Percentiles rank a stretch among this genome's conserved stretches.
phyloP scores from a whole-genome alignment of 768 basidiomycete genomes.

The Podaxis carcinomalis region DNA sequence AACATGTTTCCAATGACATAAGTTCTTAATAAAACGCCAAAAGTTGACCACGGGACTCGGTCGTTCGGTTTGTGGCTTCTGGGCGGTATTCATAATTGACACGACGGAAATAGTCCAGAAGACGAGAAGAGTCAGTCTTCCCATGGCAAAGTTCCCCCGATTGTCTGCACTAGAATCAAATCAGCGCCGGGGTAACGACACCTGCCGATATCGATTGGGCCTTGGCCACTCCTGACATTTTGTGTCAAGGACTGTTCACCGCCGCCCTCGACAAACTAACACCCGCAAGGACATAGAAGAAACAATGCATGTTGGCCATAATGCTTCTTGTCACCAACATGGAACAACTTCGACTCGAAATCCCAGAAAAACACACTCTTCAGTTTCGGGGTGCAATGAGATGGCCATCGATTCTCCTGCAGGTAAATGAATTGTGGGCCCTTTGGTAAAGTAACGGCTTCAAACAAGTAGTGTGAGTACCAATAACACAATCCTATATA shows the following conservation, averaged over 20 bases:
- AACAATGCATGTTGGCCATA: neutral
- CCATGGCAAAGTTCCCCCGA: neutral
- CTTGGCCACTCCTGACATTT: slow-evolving; percentile 1
- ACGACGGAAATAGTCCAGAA: neutral
- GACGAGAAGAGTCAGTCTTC: neutral
- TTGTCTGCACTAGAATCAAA: neutral
- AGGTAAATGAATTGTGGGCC: neutral
- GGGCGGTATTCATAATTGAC: neutral
- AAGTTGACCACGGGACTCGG: neutral
- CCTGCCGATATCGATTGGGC: neutral
- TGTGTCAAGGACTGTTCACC: neutral
- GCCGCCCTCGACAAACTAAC: neutral
- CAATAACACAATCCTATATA: neutral
- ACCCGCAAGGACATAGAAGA: neutral
- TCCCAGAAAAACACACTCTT: neutral
- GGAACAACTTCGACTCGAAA: neutral
- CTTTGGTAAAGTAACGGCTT: neutral
- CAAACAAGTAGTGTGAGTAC: neutral
- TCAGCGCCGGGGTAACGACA: neutral
- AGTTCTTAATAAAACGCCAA: neutral
- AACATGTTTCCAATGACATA: neutral
- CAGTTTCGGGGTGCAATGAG: neutral
- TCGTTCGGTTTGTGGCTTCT: neutral
- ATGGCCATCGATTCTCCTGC: neutral
- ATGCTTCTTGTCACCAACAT: neutral